Evolutionary conservation across 306 rosid species (phyloP), one percentile per base, ranked within the genome.

Genomic region (Sophora flavescens): DNA sequence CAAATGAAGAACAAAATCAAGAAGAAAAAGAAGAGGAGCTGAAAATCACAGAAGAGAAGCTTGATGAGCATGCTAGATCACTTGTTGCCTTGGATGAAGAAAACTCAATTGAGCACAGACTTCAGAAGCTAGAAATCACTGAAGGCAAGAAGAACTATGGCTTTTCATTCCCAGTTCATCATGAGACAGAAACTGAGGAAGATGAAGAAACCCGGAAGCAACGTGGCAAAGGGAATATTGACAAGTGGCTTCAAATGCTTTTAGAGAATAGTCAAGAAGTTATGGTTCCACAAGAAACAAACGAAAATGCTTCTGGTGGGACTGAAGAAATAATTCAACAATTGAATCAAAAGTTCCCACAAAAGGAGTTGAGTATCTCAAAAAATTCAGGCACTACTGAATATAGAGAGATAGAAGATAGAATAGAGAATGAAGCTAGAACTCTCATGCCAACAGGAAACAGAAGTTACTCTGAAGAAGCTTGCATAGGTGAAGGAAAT

Each of bases 161-260:
- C 26, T 6, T 51, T 82, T 83, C 82, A 28, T 73, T 86, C 79
- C 81, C 85, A 3, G 80, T 62, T 54, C 18, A 69, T 53, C 83
- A 12, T 42, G 88, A 87, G 59, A 79, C 84, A 26, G 86, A 87
- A 62, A 78, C 53, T 8, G 93, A 89, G 84, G 98, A 96, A 82
- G 93, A 96, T 71, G 98, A 93, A 61, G 94, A 96, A 52, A 87
- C 78, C 69, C 89, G 93, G 77, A 78, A 87, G 76, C 80, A 65
- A 59, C 93, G 98, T 3, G 99, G 99, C 47, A 92, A 88, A 87
- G 99, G 97, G 65, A 96, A 92, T 69, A 83, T 96, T 17, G 99
- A 96, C 75, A 96, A 91, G 75, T 96, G 99, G 99, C 98, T 96
- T 60, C 90, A 92, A 75, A 82, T 92, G 82, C 93, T 96, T 81